These are phyloP conservation scores for Lactarius akahatsu DNA, from an alignment of 768 basidiomycete genomes.

Conservation along the genomic window DNA sequence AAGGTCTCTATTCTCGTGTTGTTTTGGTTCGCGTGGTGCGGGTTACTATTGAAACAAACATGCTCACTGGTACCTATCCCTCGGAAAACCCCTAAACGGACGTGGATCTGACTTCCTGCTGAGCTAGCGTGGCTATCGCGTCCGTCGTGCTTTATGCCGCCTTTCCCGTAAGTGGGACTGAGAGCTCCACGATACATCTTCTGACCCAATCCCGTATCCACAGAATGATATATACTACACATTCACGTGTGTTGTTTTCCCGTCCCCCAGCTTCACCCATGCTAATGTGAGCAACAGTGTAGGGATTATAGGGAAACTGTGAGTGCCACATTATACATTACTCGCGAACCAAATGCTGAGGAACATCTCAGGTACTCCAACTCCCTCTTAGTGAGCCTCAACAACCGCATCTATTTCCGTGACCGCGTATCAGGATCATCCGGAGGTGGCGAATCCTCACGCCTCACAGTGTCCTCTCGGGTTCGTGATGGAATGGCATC, in stretches of 20 bases:
- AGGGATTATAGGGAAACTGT: slow-evolving; percentile 31
- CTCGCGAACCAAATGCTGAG: not conserved
- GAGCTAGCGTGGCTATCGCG: slow-evolving; percentile 9
- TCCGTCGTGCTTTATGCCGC: slow-evolving; percentile 16
- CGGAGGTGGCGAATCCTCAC: not conserved
- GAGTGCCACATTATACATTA: not conserved
- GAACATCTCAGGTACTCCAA: slow-evolving; percentile 27
- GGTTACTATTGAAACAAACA: slow-evolving; percentile 33
- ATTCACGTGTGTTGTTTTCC: slow-evolving; percentile 10
- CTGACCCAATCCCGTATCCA: not conserved
- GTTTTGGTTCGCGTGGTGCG: slow-evolving; percentile 31
- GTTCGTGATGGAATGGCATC: not conserved
- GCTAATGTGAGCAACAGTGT: slow-evolving; percentile 21
- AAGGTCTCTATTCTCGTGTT: slow-evolving; percentile 6
- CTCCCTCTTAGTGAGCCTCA: slow-evolving; percentile 33
- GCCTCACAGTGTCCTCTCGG: not conserved
- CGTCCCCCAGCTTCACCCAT: not conserved
- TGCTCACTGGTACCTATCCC: slow-evolving; percentile 25
- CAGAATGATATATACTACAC: slow-evolving; percentile 24
- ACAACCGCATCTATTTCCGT: slow-evolving; percentile 28
- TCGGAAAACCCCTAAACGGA: not conserved
- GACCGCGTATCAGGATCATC: slow-evolving; percentile 4
- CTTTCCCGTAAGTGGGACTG: slow-evolving; percentile 15
- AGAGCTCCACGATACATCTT: not conserved
- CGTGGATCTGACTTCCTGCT: slow-evolving; percentile 3